Evolutionary conservation across 2,329 filamentous ascomycete species (phyloP), one percentile per base, ranked within the genome.

Genomic region (Pestalotiopsis sp.): DNA sequence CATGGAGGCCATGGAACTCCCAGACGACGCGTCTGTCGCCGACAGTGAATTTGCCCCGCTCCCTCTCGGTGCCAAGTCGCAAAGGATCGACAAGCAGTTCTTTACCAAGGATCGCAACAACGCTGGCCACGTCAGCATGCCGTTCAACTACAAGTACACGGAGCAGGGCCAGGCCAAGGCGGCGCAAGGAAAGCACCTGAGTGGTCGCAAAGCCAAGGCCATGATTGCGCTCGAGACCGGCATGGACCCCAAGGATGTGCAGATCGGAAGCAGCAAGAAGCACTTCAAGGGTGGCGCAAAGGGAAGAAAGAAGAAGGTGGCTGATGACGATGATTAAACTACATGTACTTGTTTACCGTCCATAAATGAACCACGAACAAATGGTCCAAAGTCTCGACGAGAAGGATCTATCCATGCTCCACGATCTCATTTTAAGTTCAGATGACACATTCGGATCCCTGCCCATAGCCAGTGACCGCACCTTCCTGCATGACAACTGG

Each of bases 71-170:
- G 80, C 87, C 39, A 97, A 97, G 78, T 93, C 94, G 0, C 84
- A 89, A 72, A 88, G 87, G 68, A 84, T 99, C 23, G 96, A 99
- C 82, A 93, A 92, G 77, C 88, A 89, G n/a, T 99, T 98, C 85
- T 99, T 99, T 78, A 91, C 77, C 6, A 71, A 69, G 6, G 49
- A 41, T 4, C 41, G 57, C 6, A 85, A 87, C 12, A 87, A 84
- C 59, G 87, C 86, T 1, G 92, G 90, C 2, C 92, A 93, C 75
- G 72, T 97, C 49, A 90, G 83, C 68, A 90, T 90, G 85, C 95
- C 96, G 0, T 98, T 98, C 83, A 95, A 91, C 80, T 89, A 96
- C 83, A 93, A 96, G 82, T 97, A 98, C 81, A 91, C 90, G 3
- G 88, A 96, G 81, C 94, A 97, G 77, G 94, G 94, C 4, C 83